These are phyloP conservation scores for Ogataea paraovalis DNA, from an alignment of 805 yeast genomes.

Conservation along the genomic window DNA sequence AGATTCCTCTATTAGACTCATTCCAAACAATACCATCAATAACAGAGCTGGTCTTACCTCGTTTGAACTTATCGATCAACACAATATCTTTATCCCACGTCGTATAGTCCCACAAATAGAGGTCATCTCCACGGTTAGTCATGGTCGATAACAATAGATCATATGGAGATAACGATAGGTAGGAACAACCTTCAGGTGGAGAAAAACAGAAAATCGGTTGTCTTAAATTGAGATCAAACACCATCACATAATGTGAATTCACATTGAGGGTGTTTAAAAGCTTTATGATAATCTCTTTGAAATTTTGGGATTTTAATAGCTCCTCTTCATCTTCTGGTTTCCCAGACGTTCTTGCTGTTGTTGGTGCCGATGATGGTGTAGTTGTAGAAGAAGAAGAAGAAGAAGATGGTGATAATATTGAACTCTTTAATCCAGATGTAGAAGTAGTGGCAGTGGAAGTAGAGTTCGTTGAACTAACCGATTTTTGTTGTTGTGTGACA, in stretches of 20 bases:
- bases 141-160: conserved; percentile 54
- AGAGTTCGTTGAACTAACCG: background rate
- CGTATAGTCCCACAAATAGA: conserved; percentile 62
- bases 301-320: conserved; percentile 16
- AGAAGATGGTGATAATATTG: background rate
- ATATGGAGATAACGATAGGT: conserved; percentile 56
- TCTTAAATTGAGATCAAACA: conserved; percentile 44
- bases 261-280: conserved; percentile 27
- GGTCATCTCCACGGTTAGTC: conserved; percentile 55
- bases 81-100: conserved; percentile 46
- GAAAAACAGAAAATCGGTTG: conserved; percentile 41
- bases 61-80: conserved; percentile 50
- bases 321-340: conserved; percentile 6
- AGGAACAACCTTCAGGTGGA: conserved; percentile 61
- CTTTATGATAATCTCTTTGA: conserved; percentile 25
- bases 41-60: conserved; percentile 61
- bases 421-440: too few relatives aligned
- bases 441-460: background rate
- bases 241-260: conserved; percentile 35
- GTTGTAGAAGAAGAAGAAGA: background rate
- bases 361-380: background rate
- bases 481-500: background rate
- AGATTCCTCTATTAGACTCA: conserved; percentile 39
- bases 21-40: conserved; percentile 54
- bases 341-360: background rate